phyloP scores from a whole-genome alignment of 805 yeast genomes.

The Helenozyma rhizophorensis region DNA sequence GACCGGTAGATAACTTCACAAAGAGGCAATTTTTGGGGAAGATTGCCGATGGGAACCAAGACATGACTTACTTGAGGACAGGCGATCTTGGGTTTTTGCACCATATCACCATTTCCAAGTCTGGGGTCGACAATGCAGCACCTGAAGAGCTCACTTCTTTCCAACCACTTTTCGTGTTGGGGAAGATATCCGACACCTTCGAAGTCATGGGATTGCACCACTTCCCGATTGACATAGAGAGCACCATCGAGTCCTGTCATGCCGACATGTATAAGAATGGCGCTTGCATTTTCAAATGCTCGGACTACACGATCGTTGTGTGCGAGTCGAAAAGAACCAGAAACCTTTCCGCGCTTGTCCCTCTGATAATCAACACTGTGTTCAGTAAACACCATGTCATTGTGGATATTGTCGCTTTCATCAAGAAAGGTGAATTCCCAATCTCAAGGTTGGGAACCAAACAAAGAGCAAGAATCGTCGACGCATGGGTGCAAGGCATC shows the following conservation, averaged over 20 bases:
- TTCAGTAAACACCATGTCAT: slow-evolving; percentile 77
- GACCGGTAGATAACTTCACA: slow-evolving; percentile 49
- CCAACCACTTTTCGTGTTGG: slow-evolving; percentile 81
- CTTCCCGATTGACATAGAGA: slow-evolving; percentile 79
- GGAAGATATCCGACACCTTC: slow-evolving; percentile 79
- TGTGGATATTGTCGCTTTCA: slow-evolving; percentile 79
- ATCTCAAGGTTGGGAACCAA: slow-evolving; percentile 68
- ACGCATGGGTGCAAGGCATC: slow-evolving; percentile 46
- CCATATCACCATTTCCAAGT: slow-evolving; percentile 49
- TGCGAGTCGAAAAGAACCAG: slow-evolving; percentile 55
- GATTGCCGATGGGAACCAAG: slow-evolving; percentile 60
- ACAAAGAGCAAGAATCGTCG: slow-evolving; percentile 69
- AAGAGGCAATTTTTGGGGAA: slow-evolving; percentile 55
- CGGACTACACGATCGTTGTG: slow-evolving; percentile 71
- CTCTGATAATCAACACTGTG: slow-evolving; percentile 75
- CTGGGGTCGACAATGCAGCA: slow-evolving; percentile 15
- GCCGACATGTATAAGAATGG: slow-evolving; percentile 55
- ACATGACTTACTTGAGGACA: slow-evolving; percentile 70
- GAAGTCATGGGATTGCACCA: slow-evolving; percentile 90
- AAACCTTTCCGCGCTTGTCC: slow-evolving; percentile 69
- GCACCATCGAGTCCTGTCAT: slow-evolving; percentile 43
- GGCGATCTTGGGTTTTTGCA: slow-evolving; percentile 95
- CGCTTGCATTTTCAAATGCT: slow-evolving; percentile 73
- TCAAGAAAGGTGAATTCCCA: slow-evolving; percentile 59
- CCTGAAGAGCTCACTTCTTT: slow-evolving; percentile 32